Percentiles rank a stretch among this genome's conserved stretches.
These are phyloP conservation scores for Penicillium ochrochloron DNA, from an alignment of 495 filamentous ascomycete genomes.

Conservation along the genomic window DNA sequence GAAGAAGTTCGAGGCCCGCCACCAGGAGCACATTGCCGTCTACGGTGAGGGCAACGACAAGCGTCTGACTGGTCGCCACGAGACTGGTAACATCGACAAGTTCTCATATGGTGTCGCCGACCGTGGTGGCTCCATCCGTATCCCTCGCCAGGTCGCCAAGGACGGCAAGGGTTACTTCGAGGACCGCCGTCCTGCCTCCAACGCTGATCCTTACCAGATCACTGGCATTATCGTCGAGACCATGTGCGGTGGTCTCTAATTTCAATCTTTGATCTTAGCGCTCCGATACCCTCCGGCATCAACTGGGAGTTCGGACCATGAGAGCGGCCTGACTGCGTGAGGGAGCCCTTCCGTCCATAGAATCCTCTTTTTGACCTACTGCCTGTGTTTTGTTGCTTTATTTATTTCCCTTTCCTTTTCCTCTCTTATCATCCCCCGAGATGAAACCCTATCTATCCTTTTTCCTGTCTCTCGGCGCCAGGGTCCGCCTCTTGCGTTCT, in stretches of 20 bases:
- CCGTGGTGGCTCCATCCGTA: conserved; percentile 91
- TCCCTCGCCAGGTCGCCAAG: conserved; percentile 85
- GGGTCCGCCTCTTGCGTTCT: conserved; percentile 36
- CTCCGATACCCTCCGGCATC: conserved; percentile 56
- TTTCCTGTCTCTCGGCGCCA: conserved; percentile 25
- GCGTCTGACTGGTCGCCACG: conserved; percentile 93
- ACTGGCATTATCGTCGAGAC: conserved; percentile 91
- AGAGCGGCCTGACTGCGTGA: conserved; percentile 48
- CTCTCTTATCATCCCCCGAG: conserved; percentile 13
- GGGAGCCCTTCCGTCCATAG: conserved; percentile 40
- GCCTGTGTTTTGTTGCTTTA: conserved; percentile 28
- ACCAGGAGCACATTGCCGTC: conserved; percentile 94
- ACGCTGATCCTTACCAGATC: conserved; percentile 96
- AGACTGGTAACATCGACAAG: conserved; percentile 91
- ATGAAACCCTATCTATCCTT: conserved; percentile 18
- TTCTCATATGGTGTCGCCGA: conserved; percentile 97
- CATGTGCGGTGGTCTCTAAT: conserved; percentile 52
- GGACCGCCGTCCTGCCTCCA: conserved; percentile 92
- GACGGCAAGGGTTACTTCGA: conserved; percentile 99
- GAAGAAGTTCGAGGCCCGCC: conserved; percentile 86
- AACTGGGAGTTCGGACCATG: conserved; percentile 45
- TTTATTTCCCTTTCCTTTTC: conserved; percentile 12
- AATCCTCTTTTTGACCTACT: conserved; percentile 28
- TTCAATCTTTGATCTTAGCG: conserved; percentile 49
- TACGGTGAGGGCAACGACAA: conserved; percentile 94